Base-by-base conservation (phyloP, 257 asterid species). In the Fraxinus cuspidata region DNA sequence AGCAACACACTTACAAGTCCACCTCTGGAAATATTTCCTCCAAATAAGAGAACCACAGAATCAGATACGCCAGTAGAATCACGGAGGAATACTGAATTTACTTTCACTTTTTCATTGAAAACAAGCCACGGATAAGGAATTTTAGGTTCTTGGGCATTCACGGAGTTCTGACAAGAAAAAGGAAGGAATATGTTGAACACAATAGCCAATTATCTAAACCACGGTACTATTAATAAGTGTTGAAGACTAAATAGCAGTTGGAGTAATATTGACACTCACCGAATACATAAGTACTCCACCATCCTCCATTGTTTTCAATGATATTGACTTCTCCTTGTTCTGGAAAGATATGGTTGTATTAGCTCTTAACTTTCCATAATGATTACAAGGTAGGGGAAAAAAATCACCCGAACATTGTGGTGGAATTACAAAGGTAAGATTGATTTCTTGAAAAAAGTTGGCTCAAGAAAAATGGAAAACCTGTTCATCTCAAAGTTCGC, bases 1-100 rank as follows among this genome's bases (percentile, higher is more conserved):
- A 65, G 71, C 38, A 32, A 68, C 29, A 73, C 78, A 89, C 89
- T 89, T 86, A 94, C 97, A 3, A 85, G 76, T 66, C 88, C 92
- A 53, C 91, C 94, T 78, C 88, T 83, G 27, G 86, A 85, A 76
- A 89, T 69, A 78, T 84, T 79, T 83, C 97, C 98, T 34, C 98
- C 98, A 80, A 94, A 94, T 81, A 94, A 88, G 83, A 94, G 96
- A 71, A 92, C 85, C 74, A 89, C 79, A 5, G 98, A 94, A 77
- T 94, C 97, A 68, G 97, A 92, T 77, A 94, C 88, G 58, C 92
- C 98, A 72, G 97, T 94, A 78, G 98, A 92, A 85, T 94, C 98
- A 77, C 97, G 96, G 66, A 94, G 90, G 86, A 90, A 92, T 27
- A 94, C 97, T 68, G 98, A 71, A 84, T 94, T 90, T 80, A 94